These are phyloP conservation scores for Zizania palustris DNA, from an alignment of 202 grass and related monocot genomes.

Conservation along the genomic window DNA sequence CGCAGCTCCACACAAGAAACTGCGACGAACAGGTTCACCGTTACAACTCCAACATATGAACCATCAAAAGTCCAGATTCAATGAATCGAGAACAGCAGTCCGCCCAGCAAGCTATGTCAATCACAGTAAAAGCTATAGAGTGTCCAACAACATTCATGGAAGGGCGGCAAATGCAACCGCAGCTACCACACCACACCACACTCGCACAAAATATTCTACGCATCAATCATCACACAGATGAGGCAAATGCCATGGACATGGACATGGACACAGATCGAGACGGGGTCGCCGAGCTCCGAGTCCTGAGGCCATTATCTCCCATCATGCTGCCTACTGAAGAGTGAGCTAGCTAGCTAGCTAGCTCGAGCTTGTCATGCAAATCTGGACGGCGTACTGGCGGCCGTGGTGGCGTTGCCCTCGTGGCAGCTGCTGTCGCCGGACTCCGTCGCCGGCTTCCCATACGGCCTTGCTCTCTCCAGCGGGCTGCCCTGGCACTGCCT, in stretches of 20 bases:
- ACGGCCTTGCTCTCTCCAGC: constrained; percentile 24
- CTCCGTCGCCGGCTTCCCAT: background rate
- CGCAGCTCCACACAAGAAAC: too few relatives aligned
- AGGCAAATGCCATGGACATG: background rate
- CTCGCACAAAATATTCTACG: background rate
- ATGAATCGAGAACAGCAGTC: background rate
- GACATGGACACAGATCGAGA: background rate
- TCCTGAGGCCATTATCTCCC: constrained; percentile 2
- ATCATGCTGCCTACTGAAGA: background rate
- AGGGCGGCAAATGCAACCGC: background rate
- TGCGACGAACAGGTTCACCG: too few relatives aligned
- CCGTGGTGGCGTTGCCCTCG: constrained; percentile 48
- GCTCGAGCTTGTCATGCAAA: constrained; percentile 33
- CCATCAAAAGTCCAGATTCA: background rate
- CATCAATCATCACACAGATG: background rate
- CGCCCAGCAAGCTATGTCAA: background rate
- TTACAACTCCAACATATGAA: too few relatives aligned
- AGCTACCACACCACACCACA: background rate
- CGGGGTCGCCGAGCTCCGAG: background rate
- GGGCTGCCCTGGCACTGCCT: constrained; percentile 47
- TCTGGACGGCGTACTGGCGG: constrained; percentile 47
- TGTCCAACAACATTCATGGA: background rate
- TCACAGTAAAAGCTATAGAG: background rate
- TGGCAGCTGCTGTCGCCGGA: constrained; percentile 44
- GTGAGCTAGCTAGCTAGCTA: too few relatives aligned